Percentiles rank a stretch among this genome's conserved stretches.
These are phyloP conservation scores for Diplodia corticola DNA, from an alignment of 2,329 filamentous ascomycete species.

Conservation along the genomic window DNA sequence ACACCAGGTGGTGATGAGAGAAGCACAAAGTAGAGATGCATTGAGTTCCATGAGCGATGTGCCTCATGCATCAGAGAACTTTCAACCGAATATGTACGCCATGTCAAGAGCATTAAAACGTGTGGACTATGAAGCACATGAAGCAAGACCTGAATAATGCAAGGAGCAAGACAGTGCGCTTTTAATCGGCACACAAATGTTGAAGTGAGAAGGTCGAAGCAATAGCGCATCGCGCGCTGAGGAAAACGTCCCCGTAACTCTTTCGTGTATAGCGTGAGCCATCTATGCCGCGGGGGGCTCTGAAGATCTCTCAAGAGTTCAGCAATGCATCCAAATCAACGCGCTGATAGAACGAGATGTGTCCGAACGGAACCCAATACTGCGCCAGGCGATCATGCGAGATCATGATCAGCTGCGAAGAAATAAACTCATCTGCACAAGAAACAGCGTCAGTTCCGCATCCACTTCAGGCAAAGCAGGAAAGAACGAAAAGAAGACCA, in stretches of 20 bases:
- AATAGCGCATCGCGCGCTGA: neutral
- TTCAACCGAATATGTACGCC: neutral
- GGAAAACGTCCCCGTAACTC: neutral
- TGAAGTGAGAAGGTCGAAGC: neutral
- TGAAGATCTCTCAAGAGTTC: neutral
- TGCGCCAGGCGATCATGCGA: constrained; percentile 77
- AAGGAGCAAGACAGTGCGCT: neutral
- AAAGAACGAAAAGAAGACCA: neutral
- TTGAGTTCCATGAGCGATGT: neutral
- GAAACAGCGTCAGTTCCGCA: neutral
- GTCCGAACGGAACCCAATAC: constrained; percentile 67
- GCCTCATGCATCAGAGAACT: neutral
- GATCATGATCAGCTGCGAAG: constrained; percentile 74
- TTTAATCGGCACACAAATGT: neutral
- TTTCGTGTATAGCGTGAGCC: neutral
- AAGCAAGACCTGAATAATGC: neutral
- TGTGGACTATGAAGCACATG: neutral
- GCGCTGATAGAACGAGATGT: constrained; percentile 51
- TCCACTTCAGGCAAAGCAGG: neutral
- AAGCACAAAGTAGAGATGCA: neutral
- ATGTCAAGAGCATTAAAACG: neutral
- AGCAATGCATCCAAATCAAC: constrained; percentile 47
- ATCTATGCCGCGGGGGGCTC: neutral
- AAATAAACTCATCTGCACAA: constrained; percentile 67
- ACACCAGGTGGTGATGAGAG: neutral